phyloP scores from a whole-genome alignment of 2,329 filamentous ascomycete genomes.

The Didymella glomerata region DNA sequence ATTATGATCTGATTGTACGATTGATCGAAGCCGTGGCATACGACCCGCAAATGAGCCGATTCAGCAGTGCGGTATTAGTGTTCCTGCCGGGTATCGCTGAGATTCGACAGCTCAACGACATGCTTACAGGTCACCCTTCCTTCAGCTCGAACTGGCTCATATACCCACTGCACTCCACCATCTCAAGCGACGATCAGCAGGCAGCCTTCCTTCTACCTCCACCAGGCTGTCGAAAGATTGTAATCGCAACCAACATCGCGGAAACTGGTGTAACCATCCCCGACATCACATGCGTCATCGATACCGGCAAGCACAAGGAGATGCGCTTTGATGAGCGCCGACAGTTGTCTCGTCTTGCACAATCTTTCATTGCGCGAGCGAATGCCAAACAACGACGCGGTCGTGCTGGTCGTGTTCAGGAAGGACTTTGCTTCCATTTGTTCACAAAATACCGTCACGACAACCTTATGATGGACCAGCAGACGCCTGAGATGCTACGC shows the following conservation, averaged over 20 bases:
- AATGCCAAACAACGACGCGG: constrained; percentile 96
- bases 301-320: constrained; percentile 95
- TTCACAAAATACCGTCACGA: constrained; percentile 93
- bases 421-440: constrained; percentile 93
- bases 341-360: constrained; percentile 88
- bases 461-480: constrained; percentile 82
- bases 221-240: constrained; percentile 84
- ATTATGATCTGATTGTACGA: constrained; percentile 84
- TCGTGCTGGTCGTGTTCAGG: constrained; percentile 92
- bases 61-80: constrained; percentile 90
- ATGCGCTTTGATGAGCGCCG: constrained; percentile 95
- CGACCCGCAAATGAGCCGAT: constrained; percentile 70
- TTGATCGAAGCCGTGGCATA: constrained; percentile 79
- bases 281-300: constrained; percentile 95
- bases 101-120: constrained; percentile 86
- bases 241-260: constrained; percentile 96
- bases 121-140: constrained; percentile 76
- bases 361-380: constrained; percentile 93
- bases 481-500: constrained; percentile 95
- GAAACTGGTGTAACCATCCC: constrained; percentile 99
- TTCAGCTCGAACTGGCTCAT: constrained; percentile 84
- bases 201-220: constrained; percentile 88
- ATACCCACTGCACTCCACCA: constrained; percentile 90
- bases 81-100: constrained; percentile 96
- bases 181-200: constrained; percentile 96